Percentiles rank a stretch among this genome's conserved stretches.
Evolutionary conservation across 345 rosid genomes (phyloP).

Genomic region (Euphorbia tirucalli): DNA sequence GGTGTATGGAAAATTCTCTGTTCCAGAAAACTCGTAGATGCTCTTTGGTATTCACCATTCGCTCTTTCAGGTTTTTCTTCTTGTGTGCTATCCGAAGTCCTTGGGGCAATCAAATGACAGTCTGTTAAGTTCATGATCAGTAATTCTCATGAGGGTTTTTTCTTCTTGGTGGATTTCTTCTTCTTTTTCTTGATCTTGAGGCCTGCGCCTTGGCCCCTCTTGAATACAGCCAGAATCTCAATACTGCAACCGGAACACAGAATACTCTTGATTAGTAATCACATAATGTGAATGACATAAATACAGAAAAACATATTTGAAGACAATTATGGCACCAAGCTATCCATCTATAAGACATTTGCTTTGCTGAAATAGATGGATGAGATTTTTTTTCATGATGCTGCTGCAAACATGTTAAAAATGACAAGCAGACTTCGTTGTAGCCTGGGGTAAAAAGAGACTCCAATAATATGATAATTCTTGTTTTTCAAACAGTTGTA

Average conservation of each 20-base stretch:
- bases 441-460: not conserved
- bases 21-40: not conserved
- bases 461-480: not conserved
- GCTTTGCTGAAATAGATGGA: not conserved
- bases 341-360: not conserved
- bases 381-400: not conserved
- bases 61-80: slow-evolving; percentile 1
- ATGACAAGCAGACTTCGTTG: not conserved
- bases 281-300: not conserved
- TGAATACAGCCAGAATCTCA: slow-evolving; percentile 81
- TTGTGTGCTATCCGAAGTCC: not conserved
- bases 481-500: not conserved
- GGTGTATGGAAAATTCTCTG: not conserved
- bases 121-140: not conserved
- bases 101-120: slow-evolving; percentile 1
- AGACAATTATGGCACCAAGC: not conserved
- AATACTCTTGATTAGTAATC: not conserved
- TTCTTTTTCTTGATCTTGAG: slow-evolving; percentile 54
- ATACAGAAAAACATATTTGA: not conserved
- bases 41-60: not conserved
- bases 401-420: not conserved
- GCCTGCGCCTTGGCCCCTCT: slow-evolving; percentile 41
- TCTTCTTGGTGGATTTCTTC: slow-evolving; percentile 58
- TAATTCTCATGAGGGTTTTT: slow-evolving; percentile 19
- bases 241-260: slow-evolving; percentile 47